These are phyloP conservation scores for Lantana camara DNA, from an alignment of 257 asterid species.

Conservation along the genomic window DNA sequence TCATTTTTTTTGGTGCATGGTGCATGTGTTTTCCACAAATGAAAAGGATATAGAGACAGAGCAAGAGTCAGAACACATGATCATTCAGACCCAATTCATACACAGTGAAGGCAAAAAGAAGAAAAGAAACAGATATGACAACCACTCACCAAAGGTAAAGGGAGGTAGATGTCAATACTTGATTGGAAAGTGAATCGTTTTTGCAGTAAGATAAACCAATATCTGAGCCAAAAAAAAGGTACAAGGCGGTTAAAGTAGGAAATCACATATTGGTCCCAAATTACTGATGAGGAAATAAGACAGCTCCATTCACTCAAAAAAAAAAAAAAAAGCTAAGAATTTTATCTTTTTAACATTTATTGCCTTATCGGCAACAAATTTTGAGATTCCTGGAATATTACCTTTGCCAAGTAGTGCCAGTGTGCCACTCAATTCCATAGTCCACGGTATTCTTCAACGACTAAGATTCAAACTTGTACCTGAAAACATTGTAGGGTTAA, in stretches of 20 bases:
- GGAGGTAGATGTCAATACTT: slow-evolving; percentile 18
- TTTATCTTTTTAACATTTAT: neutral
- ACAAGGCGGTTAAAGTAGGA: slow-evolving; percentile 21
- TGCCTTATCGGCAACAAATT: slow-evolving; percentile 16
- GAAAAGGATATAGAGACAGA: slow-evolving; percentile 3
- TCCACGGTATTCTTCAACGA: slow-evolving; percentile 21
- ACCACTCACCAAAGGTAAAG: slow-evolving; percentile 26
- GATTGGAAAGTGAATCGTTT: slow-evolving; percentile 27
- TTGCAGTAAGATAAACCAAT: neutral
- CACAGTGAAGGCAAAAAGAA: neutral
- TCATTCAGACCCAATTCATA: slow-evolving; percentile 8
- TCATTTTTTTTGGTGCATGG: slow-evolving; percentile 59
- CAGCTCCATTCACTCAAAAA: slow-evolving; percentile 29
- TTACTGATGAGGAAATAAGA: slow-evolving; percentile 23
- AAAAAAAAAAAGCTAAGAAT: slow-evolving; percentile 1
- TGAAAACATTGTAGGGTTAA: too few species aligned
- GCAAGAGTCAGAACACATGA: neutral
- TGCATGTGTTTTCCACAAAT: slow-evolving; percentile 75
- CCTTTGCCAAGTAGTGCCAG: slow-evolving; percentile 25
- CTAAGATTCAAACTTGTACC: slow-evolving; percentile 14
- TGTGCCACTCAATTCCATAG: slow-evolving; percentile 18
- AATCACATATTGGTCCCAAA: slow-evolving; percentile 18
- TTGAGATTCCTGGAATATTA: slow-evolving; percentile 27
- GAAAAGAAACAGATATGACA: slow-evolving; percentile 18
- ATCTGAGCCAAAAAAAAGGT: slow-evolving; percentile 28